phyloP scores from a whole-genome alignment of 805 yeast species.

The Kazachstania psychrophila region DNA sequence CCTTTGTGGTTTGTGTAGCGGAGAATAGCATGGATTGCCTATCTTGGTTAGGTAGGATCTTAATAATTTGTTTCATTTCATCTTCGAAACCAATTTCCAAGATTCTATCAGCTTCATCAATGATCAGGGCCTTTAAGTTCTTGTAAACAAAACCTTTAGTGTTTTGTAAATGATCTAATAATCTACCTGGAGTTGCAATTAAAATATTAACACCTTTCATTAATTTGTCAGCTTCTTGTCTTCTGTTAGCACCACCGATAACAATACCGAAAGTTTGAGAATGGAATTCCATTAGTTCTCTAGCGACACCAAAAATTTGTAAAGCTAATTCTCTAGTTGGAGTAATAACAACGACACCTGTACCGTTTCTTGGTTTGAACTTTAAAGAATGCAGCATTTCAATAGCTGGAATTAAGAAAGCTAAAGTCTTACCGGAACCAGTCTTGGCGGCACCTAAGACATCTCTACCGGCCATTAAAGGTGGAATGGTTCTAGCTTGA shows the following conservation, averaged over 20 bases:
- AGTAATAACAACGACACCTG: slow-evolving; percentile 90
- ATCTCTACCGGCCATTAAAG: slow-evolving; percentile 90
- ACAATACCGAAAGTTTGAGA: slow-evolving; percentile 94
- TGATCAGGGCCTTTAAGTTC: slow-evolving; percentile 85
- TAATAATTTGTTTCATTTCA: slow-evolving; percentile 95
- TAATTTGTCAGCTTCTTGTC: slow-evolving; percentile 94
- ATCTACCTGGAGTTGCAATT: slow-evolving; percentile 96
- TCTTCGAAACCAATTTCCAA: slow-evolving; percentile 97
- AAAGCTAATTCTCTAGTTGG: slow-evolving; percentile 97
- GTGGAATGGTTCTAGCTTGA: slow-evolving; percentile 93
- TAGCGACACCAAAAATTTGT: slow-evolving; percentile 95
- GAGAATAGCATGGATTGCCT: slow-evolving; percentile 96
- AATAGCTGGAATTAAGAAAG: slow-evolving; percentile 91
- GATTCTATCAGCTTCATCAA: slow-evolving; percentile 97
- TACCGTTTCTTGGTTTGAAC: slow-evolving; percentile 96
- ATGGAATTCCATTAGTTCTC: slow-evolving; percentile 84
- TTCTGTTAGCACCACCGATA: slow-evolving; percentile 96
- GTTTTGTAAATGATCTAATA: slow-evolving; percentile 92
- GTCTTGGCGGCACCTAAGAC: slow-evolving; percentile 99
- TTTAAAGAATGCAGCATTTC: slow-evolving; percentile 82
- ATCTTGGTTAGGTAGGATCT: slow-evolving; percentile 82
- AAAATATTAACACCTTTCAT: slow-evolving; percentile 87
- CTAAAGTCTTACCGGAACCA: slow-evolving; percentile 96
- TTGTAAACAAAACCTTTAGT: slow-evolving; percentile 90
- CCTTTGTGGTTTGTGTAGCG: slow-evolving; percentile 99